phyloP scores from a whole-genome alignment of 352 stramenopile genomes.

The Phytophthora pini region DNA sequence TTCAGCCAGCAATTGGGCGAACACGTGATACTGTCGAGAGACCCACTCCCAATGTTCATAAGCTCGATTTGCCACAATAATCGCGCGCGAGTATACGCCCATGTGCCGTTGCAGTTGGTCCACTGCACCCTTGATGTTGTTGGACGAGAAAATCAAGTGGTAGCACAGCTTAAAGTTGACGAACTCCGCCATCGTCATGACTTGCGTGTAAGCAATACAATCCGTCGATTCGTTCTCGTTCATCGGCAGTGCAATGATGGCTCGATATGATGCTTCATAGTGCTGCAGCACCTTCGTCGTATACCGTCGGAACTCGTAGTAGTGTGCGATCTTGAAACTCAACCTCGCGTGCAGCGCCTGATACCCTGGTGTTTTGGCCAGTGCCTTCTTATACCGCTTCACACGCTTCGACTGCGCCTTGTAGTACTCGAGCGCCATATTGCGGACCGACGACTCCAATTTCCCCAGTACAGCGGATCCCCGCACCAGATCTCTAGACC shows the following conservation, averaged over 20 bases:
- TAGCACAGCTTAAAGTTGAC: slow-evolving; percentile 92
- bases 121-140: slow-evolving; percentile 84
- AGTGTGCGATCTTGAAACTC: slow-evolving; percentile 91
- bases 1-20: slow-evolving; percentile 82
- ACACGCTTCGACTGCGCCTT: slow-evolving; percentile 88
- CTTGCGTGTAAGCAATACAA: slow-evolving; percentile 57
- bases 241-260: slow-evolving; percentile 62
- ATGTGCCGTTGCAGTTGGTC: slow-evolving; percentile 88
- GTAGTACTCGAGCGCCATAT: slow-evolving; percentile 89
- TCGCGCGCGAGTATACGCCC: slow-evolving; percentile 58
- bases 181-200: slow-evolving; percentile 88
- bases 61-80: slow-evolving; percentile 60
- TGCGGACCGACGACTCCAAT: slow-evolving; percentile 74
- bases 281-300: slow-evolving; percentile 88
- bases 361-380: slow-evolving; percentile 63
- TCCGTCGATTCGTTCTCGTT: slow-evolving; percentile 50
- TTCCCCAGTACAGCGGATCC: slow-evolving; percentile 70
- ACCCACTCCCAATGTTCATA: slow-evolving; percentile 90
- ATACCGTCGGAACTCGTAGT: slow-evolving; percentile 88
- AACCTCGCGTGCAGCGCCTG: slow-evolving; percentile 72
- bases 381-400: slow-evolving; percentile 87
- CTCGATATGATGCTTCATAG: slow-evolving; percentile 84
- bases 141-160: slow-evolving; percentile 87
- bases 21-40: slow-evolving; percentile 87
- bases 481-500: slow-evolving; percentile 66